Conservation (phyloP, 805 yeast genomes). For the Ogataea nonfermentans region DNA sequence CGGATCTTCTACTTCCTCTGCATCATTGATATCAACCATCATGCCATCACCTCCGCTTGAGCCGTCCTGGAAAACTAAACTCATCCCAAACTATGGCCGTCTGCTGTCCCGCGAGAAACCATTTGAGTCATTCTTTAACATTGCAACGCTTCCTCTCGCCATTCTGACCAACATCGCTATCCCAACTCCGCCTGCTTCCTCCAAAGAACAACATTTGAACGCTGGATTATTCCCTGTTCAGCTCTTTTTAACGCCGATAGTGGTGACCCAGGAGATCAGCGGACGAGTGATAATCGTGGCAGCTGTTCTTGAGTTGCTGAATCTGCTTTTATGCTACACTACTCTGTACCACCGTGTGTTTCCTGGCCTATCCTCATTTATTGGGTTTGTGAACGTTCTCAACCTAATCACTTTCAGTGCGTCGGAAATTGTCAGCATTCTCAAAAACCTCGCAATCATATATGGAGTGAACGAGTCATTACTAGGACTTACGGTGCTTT, state of each 20-base stretch:
- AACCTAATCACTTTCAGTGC: conserved; percentile 32
- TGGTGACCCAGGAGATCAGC: conserved; percentile 5
- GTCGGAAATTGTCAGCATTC: conserved; percentile 27
- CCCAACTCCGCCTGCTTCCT: conserved; percentile 28
- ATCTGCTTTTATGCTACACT: background rate
- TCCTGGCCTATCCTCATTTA: conserved; percentile 22
- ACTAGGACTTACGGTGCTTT: conserved; percentile 47
- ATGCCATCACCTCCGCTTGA: conserved; percentile 12
- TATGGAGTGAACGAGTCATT: conserved; percentile 45
- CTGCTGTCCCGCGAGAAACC: conserved; percentile 12
- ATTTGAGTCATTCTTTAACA: conserved; percentile 24
- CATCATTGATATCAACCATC: conserved; percentile 14
- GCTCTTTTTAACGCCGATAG: conserved; percentile 23
- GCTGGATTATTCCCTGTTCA: conserved; percentile 31
- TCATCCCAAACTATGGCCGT: conserved; percentile 15
- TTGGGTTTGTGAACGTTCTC: conserved; percentile 33
- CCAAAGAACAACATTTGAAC: conserved; percentile 23
- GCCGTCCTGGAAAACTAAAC: conserved; percentile 12
- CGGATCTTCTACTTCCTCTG: conserved; percentile 12
- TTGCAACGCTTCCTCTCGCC: conserved; percentile 28
- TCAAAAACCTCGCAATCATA: conserved; percentile 46
- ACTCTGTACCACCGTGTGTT: conserved; percentile 18
- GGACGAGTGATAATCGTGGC: conserved; percentile 1
- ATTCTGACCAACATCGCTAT: conserved; percentile 26
- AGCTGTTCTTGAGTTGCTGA: conserved; percentile 1